Base-by-base conservation (phyloP, 2,329 filamentous ascomycete genomes). In the Fusarium devonianum region DNA sequence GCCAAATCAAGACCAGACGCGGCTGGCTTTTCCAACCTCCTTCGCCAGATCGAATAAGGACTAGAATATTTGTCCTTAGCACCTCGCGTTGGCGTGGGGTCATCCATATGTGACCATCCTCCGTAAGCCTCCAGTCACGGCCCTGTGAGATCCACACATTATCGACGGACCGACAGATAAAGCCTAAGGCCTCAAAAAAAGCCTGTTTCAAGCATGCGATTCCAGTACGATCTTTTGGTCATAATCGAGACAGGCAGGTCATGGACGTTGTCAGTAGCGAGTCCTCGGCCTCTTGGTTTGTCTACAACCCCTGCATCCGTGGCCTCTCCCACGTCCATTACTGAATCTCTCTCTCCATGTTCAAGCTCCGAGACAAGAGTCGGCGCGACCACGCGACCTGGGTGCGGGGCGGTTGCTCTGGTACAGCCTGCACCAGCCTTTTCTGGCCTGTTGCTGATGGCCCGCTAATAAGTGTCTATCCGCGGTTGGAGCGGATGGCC, bases 401-500 rank as follows among this genome's bases (percentile, higher is more conserved):
- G 25, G 38, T 59, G 56, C 41, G 47, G 56, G 52, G 52, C 42
- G 28, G 22, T 23, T 45, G 11, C 11, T 3, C 23, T 53, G 43
- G 43, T 56, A 35, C 21, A n/a, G n/a, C n/a, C n/a, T 43, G 43
- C 49, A 46, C 50, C 40, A 41, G 21, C 56, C 53, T 14, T 33
- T 58, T 49, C 37, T 42, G 48, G 56, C 21, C 35, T 40, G 41
- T 33, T 52, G 41, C 35, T n/a, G n/a, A n/a, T n/a, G n/a, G n/a
- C n/a, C n/a, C n/a, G n/a, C n/a, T n/a, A n/a, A 35, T 18, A n/a
- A 4, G 16, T 9, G 12, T 11, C 29, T 18, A 38, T 49, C 38
- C 14, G 56, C 56, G 47, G 52, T 29, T 57, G 28, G 33, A 30
- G 47, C 56, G 56, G 56, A 35, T n/a, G n/a, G n/a, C n/a, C 21